Conservation (phyloP, 371 early-diverging fungal genomes). For the Syncephalastrum monosporum region DNA sequence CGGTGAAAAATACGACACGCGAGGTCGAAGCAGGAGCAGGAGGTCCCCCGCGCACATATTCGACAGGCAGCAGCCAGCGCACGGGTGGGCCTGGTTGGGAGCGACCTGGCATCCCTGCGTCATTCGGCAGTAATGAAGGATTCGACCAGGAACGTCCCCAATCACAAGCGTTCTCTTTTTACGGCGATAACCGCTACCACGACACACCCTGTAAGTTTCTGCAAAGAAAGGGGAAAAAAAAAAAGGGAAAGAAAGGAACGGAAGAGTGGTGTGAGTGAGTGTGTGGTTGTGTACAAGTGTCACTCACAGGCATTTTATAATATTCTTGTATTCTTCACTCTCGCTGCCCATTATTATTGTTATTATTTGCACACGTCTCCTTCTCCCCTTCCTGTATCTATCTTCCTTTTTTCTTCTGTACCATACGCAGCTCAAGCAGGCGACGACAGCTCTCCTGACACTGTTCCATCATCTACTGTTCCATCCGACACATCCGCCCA, state of each 20-base stretch:
- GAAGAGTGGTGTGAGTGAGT: neutral
- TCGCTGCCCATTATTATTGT: neutral
- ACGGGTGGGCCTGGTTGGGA: conserved; percentile 7
- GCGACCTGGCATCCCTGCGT: conserved; percentile 5
- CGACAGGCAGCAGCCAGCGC: conserved; percentile 10
- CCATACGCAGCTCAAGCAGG: neutral
- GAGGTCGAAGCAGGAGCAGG: conserved; percentile 6
- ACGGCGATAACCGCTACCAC: conserved; percentile 7
- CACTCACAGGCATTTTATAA: conserved; percentile 1
- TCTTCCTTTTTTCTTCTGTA: neutral
- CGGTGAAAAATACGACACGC: neutral
- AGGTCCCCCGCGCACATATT: conserved; percentile 6
- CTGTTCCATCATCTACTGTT: conserved; percentile 4
- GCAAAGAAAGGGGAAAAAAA: neutral
- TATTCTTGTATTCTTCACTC: conserved; percentile 1
- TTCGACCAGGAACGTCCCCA: conserved; percentile 10
- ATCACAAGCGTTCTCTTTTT: conserved; percentile 10
- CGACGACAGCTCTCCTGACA: conserved; percentile 1
- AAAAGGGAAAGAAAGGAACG: neutral
- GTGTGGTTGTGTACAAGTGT: neutral
- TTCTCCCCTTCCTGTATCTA: conserved; percentile 2
- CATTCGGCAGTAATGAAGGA: neutral
- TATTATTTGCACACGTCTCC: neutral
- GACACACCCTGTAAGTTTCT: neutral
- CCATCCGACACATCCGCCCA: conserved; percentile 5